Evolutionary conservation across 1,284 basidiomycete genomes (phyloP), one percentile per base, ranked within the genome.

Genomic region (Sutorius eximius): DNA sequence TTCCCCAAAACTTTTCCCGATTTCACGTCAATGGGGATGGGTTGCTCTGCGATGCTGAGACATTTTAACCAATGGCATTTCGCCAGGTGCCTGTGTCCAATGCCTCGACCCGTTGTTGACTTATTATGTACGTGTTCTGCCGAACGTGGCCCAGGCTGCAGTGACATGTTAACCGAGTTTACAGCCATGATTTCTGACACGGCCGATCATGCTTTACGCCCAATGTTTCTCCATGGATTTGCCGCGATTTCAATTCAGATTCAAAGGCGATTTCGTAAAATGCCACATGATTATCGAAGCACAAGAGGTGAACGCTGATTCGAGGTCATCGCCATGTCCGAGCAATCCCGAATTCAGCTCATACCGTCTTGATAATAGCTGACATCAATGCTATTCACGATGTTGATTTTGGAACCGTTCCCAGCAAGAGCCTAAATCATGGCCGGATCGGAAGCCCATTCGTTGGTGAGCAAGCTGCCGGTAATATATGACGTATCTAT

Each of bases 31-130:
- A 40, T 15, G n/a, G 29, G 45, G 27, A 37, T 30, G 27, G 15
- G 18, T 3, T 56, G 33, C 24, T 3, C 38, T 22, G 36, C 50
- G 61, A 49, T 52, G 55, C 38, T 58, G 65, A 55, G 18, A 64
- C 60, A 62, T 51, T 16, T 34, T 49, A 15, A 15, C n/a, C 3
- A 18, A 12, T 44, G 33, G 9, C 33, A 24, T 58, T 13, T 55
- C 7, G 33, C 15, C 6, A 9, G 22, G 5, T 15, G 43, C 20
- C 10, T 16, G 20, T 5, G 22, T 11, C 15, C 22, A 6, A 6
- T 13, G n/a, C 51, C 13, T 20, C 24, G 6, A 11, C 24, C 37
- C 9, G 16, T 22, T 47, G 46, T 20, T 42, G 16, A 11, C 15
- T 45, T 30, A 34, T 45, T 30, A 34, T 49, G 61, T 54, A 45